Percentiles rank a stretch among this genome's conserved stretches.
phyloP scores from a whole-genome alignment of 257 asterid genomes.

The Solanum acaule region DNA sequence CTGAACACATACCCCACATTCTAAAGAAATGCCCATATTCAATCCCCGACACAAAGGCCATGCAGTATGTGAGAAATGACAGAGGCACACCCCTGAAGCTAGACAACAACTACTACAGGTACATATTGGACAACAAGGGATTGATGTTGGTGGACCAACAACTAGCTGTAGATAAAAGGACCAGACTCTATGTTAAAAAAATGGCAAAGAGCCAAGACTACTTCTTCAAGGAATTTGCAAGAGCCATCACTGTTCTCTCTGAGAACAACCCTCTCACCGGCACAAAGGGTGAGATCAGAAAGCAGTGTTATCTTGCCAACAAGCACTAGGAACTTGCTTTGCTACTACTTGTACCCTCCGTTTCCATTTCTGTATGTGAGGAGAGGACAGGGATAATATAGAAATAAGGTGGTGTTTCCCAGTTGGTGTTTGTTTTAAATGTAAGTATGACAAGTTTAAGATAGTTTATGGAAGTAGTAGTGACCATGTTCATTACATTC shows the following conservation, averaged over 20 bases:
- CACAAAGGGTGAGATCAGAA: conserved; percentile 67
- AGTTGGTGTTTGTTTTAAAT: not conserved
- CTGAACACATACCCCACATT: conserved; percentile 71
- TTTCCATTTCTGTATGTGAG: not conserved
- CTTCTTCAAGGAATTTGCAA: conserved; percentile 53
- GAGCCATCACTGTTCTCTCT: conserved; percentile 65
- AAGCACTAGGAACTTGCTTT: conserved; percentile 22
- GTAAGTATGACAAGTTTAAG: not conserved
- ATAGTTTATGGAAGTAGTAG: not conserved
- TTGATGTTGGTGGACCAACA: conserved; percentile 72
- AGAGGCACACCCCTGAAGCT: conserved; percentile 84
- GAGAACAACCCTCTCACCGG: conserved; percentile 91
- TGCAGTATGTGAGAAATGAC: conserved; percentile 88
- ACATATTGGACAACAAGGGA: conserved; percentile 82
- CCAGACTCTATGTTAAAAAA: conserved; percentile 63
- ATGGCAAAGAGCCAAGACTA: conserved; percentile 75
- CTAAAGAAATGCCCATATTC: conserved; percentile 79
- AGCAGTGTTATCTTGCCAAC: conserved; percentile 71
- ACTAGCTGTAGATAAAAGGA: conserved; percentile 59
- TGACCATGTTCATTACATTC: conserved; percentile 1
- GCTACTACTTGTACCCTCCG: not conserved
- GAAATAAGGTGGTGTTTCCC: conserved; percentile 13
- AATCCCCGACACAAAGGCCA: conserved; percentile 82
- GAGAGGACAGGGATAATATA: not conserved
- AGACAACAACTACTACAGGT: conserved; percentile 74